phyloP scores from a whole-genome alignment of 2,329 filamentous ascomycete genomes.

The Venturia oleaginea region DNA sequence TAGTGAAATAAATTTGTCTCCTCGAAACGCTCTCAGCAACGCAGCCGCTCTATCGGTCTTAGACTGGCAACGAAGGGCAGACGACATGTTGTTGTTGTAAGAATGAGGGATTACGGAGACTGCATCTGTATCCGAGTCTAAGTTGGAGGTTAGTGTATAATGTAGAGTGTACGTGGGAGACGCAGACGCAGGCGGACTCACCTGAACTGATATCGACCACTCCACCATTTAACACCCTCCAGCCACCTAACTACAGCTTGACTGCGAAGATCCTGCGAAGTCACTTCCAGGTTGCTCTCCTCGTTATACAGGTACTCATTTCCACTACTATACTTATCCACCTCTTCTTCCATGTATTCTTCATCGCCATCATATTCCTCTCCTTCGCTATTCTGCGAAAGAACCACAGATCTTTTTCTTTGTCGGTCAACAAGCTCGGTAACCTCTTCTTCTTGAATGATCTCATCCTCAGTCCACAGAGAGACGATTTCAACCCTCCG shows the following conservation, averaged over 20 bases:
- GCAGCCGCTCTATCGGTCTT: not conserved
- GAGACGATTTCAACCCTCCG: not conserved
- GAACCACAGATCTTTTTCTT: not conserved
- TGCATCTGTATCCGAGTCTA: not conserved
- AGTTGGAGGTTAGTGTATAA: not conserved
- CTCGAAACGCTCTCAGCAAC: not conserved
- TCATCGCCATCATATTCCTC: not conserved
- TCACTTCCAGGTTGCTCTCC: not conserved
- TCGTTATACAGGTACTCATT: not conserved
- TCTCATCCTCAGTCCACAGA: not conserved
- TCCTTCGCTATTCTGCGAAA: not conserved
- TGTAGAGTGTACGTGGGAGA: not conserved
- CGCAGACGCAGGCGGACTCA: not conserved
- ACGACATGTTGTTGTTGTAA: not conserved
- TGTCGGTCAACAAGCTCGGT: not conserved
- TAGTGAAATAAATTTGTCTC: not conserved
- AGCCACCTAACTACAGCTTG: not conserved
- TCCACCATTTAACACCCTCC: not conserved
- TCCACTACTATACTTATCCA: not conserved
- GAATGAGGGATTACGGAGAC: not conserved
- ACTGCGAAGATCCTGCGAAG: not conserved
- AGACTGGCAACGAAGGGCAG: not conserved
- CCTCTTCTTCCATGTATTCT: not conserved
- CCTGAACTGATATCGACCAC: not conserved
- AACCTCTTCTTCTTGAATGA: not conserved